Base-by-base conservation (phyloP, 805 yeast genomes). In the Metschnikowia colocasiae region DNA sequence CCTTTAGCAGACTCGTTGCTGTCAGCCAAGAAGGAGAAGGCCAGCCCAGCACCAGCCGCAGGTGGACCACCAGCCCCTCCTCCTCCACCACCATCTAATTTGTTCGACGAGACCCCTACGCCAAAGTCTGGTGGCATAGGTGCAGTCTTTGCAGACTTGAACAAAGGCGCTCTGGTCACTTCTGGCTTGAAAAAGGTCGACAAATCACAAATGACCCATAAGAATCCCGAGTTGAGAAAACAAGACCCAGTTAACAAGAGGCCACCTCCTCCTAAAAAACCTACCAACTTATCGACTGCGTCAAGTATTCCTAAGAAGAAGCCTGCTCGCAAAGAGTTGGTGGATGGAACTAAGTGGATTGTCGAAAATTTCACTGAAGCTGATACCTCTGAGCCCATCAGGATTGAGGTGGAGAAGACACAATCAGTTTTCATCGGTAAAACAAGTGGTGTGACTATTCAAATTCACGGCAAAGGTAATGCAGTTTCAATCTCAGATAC, bases 121-220 rank as follows among this genome's bases (percentile, higher is more conserved):
- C 16, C 16, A 16, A 31, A 49, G 5, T 18, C 54, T 18, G 69
- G 68, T 37, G 94, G 96, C 35, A 80, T 92, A 72, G 76, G 75
- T 56, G 98, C 98, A 1, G 96, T 94, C 12, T 94, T 94, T 65
- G 83, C 87, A n/a, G 95, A 87, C 55, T 74, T 94, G 55, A 90
- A 84, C 69, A 78, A 84, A 70, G 99, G 99, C 50, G 87, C 83
- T 55, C 71, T 69, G 39, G 85, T 94, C 59, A 91, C 98, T 1
- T 74, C 90, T 30, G 87, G 90, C 12, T 79, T 94, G 56, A 89
- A 85, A 64, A 92, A 92, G 64, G 97, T 92, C 33, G 97, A 91
- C 57, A 88, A 82, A 71, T 84, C 95, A 7, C 87, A 90, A 68
- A 88, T 87, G 90, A 89, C 97, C 19, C 96, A 89, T 68, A 90